These are phyloP conservation scores for Metschnikowia proteae DNA, from an alignment of 805 yeast species.

Conservation along the genomic window DNA sequence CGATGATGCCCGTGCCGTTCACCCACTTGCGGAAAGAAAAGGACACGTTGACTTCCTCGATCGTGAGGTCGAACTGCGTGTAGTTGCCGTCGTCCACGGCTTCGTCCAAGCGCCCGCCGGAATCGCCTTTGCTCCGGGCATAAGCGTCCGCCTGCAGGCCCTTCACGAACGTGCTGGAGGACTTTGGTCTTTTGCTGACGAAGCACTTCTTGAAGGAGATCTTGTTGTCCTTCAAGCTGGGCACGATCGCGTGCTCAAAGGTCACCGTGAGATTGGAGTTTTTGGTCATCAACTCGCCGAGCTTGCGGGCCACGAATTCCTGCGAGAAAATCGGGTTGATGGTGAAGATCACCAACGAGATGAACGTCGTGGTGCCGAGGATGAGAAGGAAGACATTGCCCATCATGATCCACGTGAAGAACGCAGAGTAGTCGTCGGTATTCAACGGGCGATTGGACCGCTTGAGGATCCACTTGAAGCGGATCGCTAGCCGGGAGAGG, in stretches of 20 bases:
- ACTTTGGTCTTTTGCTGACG: conserved; percentile 78
- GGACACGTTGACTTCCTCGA: conserved; percentile 79
- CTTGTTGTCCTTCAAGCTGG: conserved; percentile 87
- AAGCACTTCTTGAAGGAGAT: conserved; percentile 81
- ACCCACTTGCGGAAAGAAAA: conserved; percentile 83
- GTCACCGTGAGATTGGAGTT: conserved; percentile 80
- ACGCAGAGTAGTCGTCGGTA: conserved; percentile 87
- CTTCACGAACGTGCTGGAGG: conserved; percentile 50
- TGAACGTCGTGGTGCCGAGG: conserved; percentile 89
- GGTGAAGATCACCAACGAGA: conserved; percentile 71
- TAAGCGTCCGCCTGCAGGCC: conserved; percentile 74
- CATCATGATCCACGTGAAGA: conserved; percentile 87
- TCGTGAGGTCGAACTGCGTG: conserved; percentile 90
- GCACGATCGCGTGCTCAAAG: conserved; percentile 91
- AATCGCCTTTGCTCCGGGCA: conserved; percentile 41
- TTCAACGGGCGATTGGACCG: conserved; percentile 79
- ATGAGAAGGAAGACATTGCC: conserved; percentile 79
- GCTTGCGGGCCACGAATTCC: conserved; percentile 73
- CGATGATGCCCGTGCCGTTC: conserved; percentile 82
- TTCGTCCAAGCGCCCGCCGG: conserved; percentile 21
- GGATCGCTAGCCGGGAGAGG: conserved; percentile 28
- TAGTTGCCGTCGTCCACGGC: conserved; percentile 82
- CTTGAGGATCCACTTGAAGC: conserved; percentile 70
- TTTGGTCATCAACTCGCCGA: conserved; percentile 80
- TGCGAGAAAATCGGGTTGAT: conserved; percentile 85